Evolutionary conservation across 1,284 basidiomycete genomes (phyloP).

Genomic region (Filobasidium uniguttulatum): DNA sequence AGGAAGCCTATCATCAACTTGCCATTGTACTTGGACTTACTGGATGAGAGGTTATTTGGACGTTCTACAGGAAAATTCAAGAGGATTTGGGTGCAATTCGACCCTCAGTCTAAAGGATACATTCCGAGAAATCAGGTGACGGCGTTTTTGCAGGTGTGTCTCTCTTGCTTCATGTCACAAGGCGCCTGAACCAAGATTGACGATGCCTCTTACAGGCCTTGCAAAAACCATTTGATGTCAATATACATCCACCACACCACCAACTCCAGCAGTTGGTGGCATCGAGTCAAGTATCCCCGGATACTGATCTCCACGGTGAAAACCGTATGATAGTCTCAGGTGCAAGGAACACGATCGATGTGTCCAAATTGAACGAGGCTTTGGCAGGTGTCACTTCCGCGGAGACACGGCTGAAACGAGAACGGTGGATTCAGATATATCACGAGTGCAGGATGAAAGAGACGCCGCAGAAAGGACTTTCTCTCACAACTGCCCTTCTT

Average conservation of each 20-base stretch:
- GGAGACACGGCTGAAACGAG: conserved; percentile 51
- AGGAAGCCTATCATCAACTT: no score
- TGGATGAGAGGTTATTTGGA: no score
- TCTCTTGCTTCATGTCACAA: not conserved
- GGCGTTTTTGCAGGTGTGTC: conserved; percentile 64
- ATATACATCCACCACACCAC: conserved; percentile 60
- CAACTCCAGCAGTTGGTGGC: conserved; percentile 47
- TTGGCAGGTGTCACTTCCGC: conserved; percentile 53
- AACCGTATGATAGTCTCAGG: conserved; percentile 19
- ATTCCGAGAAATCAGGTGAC: conserved; percentile 59
- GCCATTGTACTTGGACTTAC: no score
- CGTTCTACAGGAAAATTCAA: conserved; percentile 62
- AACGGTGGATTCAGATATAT: conserved; percentile 59
- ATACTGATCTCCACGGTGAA: conserved; percentile 17
- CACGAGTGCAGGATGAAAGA: conserved; percentile 70
- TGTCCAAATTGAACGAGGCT: conserved; percentile 47
- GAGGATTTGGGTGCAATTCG: conserved; percentile 78
- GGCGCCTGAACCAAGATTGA: no score
- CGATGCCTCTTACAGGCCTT: not conserved
- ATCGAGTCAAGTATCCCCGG: conserved; percentile 17
- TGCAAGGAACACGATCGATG: conserved; percentile 46
- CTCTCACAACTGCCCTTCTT: conserved; percentile 80
- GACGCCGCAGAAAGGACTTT: conserved; percentile 62
- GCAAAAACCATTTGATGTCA: conserved; percentile 56
- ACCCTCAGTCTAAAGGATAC: conserved; percentile 64